Evolutionary conservation across 805 yeast genomes (phyloP).

Genomic region (Lachancea quebecensis): DNA sequence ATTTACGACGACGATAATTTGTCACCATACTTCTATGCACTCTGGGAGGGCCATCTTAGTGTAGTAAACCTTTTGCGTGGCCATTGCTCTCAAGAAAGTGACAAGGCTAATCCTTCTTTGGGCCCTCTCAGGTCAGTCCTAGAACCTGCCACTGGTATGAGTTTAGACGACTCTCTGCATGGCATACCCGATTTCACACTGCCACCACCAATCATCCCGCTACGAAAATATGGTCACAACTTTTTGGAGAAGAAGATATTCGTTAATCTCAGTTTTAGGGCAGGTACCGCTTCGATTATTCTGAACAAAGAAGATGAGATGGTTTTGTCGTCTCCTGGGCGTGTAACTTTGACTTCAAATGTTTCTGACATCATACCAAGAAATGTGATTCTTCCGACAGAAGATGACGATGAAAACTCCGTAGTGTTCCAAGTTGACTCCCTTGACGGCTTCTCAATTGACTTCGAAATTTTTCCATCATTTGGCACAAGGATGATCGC

Average conservation of each 20-base stretch:
- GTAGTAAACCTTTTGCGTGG: slow-evolving; percentile 64
- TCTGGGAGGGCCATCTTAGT: slow-evolving; percentile 88
- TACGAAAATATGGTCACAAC: slow-evolving; percentile 92
- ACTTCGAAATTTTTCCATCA: slow-evolving; percentile 87
- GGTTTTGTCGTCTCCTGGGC: slow-evolving; percentile 53
- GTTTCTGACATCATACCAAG: slow-evolving; percentile 82
- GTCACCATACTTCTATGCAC: slow-evolving; percentile 80
- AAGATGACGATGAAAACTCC: slow-evolving; percentile 47
- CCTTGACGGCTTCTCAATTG: slow-evolving; percentile 66
- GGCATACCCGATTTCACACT: slow-evolving; percentile 82
- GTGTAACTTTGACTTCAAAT: slow-evolving; percentile 74
- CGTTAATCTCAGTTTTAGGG: slow-evolving; percentile 64
- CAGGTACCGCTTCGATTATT: slow-evolving; percentile 39
- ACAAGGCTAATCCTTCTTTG: neutral
- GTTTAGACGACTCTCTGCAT: slow-evolving; percentile 34
- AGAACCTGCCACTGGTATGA: slow-evolving; percentile 5
- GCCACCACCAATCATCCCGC: slow-evolving; percentile 94
- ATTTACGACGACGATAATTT: slow-evolving; percentile 72
- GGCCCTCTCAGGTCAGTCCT: slow-evolving; percentile 1
- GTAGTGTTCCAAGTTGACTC: slow-evolving; percentile 81
- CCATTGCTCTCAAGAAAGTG: slow-evolving; percentile 10
- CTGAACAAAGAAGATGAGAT: slow-evolving; percentile 40
- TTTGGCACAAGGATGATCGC: slow-evolving; percentile 92
- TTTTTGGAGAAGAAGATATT: slow-evolving; percentile 86
- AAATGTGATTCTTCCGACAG: slow-evolving; percentile 71